Evolutionary conservation across 2,329 filamentous ascomycete genomes (phyloP), one percentile per base, ranked within the genome.

Genomic region (Phoma herbarum): DNA sequence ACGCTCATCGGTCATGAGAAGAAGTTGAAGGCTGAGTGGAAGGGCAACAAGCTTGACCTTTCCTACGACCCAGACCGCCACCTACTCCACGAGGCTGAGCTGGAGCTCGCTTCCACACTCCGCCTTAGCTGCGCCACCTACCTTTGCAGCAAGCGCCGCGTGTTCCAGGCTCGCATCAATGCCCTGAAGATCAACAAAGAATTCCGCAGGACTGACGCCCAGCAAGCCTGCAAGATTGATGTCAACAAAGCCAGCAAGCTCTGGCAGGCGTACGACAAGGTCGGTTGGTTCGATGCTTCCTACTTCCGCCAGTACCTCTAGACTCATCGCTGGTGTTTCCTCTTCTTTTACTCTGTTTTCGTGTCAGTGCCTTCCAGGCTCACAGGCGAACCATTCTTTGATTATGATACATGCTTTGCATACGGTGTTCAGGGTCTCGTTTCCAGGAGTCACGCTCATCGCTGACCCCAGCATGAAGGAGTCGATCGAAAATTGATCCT

Each of bases 201-300:
- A 71, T 97, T 97, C 77, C 89, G 92, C 75, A 97, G 97, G 85
- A 98, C 94, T 1, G 92, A 97, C 74, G 92, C 93, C 5, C 94
- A 98, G 77, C 91, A 96, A 76, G 92, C 92, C n/a, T 96, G 92
- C 84, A 96, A 96, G 82, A 97, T 97, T 64, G 94, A 98, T 71
- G 94, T 98, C 75, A 97, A 97, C 83, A 98, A 97, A 82, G 92
- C 93, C 3, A 96, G 92, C 65, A 94, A 94, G 77, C 83, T 98
- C 45, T 97, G 92, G 91, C 88, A 88, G 35, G 92, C 92, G 6
- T 98, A 92, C 73, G 91, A 97, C 48, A 89, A 88, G 68, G 91
- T 95, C 35, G 90, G 90, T 67, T 96, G 93, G 92, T 87, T 97
- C 63, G 83, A 90, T 41, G 77, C 77, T 10, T 76, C 81, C 43